Base-by-base conservation (phyloP, 495 filamentous ascomycete species). In the Xeromyces bisporus region DNA sequence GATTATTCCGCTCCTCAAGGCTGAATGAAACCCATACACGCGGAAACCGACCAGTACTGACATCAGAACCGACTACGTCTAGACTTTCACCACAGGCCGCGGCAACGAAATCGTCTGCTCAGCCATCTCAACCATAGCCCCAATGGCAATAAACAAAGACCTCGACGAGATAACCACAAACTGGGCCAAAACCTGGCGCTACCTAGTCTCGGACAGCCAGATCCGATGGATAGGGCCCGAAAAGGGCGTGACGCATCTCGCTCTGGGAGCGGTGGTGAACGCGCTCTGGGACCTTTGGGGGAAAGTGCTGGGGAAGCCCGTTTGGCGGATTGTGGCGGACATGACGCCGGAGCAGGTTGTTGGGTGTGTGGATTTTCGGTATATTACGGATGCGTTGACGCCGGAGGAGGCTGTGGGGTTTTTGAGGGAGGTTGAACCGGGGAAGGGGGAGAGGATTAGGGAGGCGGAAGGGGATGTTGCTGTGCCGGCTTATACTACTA, bases 261-360 rank as follows among this genome's bases (percentile, higher is more conserved):
- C 86, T 2, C 74, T 91, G 0, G 84, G 80, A 16, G 81, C 85
- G 20, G 77, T 93, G 14, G 77, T 94, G 33, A 94, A 94, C 49
- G 86, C 84, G 0, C 57, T 92, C 38, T 94, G 86, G 86, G 86
- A 94, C 56, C 71, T 94, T 10, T 92, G 86, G 85, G 82, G 82
- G 24, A 93, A 93, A 53, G 64, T 66, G 7, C 69, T 85, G 10
- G 60, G 67, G 21, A 93, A 92, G 55, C 86, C 86, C 7, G 78
- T 94, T 2, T 94, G 86, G 86, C 66, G 74, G 15, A 75, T 93
- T 38, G 75, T 93, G 6, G 77, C 77, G 0, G 84, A 92, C 28
- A 91, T 93, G 78, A 74, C 65, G 2, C 81, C 83, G 3, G 77
- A 89, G 53, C 73, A 93, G 54, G 70, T 89, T 31, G 82, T 93